phyloP scores from a whole-genome alignment of 1,284 basidiomycete genomes.

The Wolfiporia cocos region DNA sequence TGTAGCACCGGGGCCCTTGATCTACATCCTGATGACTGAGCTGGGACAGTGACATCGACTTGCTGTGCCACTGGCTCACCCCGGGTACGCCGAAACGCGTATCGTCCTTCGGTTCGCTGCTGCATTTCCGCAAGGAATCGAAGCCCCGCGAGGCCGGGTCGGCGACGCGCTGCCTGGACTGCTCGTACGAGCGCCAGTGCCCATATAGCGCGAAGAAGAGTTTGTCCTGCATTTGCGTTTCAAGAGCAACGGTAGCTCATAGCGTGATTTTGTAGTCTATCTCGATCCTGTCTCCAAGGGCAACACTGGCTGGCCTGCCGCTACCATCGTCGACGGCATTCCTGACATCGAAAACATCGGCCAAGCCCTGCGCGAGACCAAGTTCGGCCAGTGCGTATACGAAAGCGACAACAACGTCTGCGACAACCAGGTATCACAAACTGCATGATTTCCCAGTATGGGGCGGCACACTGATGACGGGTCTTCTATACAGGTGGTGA shows the following conservation, averaged over 20 bases:
- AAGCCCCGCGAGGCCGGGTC: conserved; percentile 67
- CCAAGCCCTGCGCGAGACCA: conserved; percentile 33
- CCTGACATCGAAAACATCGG: conserved; percentile 77
- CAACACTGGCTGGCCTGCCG: conserved; percentile 54
- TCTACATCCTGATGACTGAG: neutral
- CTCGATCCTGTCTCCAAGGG: conserved; percentile 58
- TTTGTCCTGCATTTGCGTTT: conserved; percentile 25
- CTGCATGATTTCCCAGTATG: no score
- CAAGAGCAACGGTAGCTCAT: neutral
- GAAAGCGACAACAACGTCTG: conserved; percentile 66
- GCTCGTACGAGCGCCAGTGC: conserved; percentile 64
- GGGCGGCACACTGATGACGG: no score
- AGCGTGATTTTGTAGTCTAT: conserved; percentile 46
- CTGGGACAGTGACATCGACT: conserved; percentile 67
- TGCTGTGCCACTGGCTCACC: conserved; percentile 72
- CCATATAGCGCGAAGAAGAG: conserved; percentile 84
- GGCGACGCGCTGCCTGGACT: conserved; percentile 69
- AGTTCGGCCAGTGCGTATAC: conserved; percentile 83
- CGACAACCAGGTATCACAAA: conserved; percentile 23
- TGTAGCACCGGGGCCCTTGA: conserved; percentile 10
- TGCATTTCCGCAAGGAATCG: conserved; percentile 67
- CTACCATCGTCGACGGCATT: conserved; percentile 66
- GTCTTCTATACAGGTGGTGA: conserved; percentile 70
- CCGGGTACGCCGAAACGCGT: conserved; percentile 59
- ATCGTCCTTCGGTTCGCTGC: conserved; percentile 79